Percentiles rank a stretch among this genome's conserved stretches.
Conservation (phyloP, 202 grass and related monocot species). For the Brachypodium distachyon region DNA sequence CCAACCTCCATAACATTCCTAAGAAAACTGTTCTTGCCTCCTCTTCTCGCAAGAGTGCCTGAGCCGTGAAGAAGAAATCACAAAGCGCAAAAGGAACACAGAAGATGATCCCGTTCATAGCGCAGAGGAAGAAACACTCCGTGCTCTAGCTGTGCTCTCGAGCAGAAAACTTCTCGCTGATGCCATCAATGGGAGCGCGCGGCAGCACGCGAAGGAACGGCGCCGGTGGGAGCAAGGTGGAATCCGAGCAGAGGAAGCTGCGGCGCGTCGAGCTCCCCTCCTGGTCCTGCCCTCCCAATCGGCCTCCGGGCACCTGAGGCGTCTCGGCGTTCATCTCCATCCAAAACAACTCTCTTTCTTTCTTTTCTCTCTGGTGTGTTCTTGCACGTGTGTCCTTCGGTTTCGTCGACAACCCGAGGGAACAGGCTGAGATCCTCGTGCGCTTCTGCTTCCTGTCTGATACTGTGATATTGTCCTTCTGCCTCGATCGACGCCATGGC, state of each 20-base stretch:
- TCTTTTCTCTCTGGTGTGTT: background rate
- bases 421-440: background rate
- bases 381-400: background rate
- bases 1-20: background rate
- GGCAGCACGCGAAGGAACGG: conserved; percentile 6
- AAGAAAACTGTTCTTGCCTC: background rate
- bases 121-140: conserved; percentile 45
- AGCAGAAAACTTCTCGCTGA: background rate
- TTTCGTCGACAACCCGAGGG: background rate
- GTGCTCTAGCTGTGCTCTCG: conserved; percentile 3
- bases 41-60: background rate
- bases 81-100: background rate
- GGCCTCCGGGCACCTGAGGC: conserved; percentile 76
- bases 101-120: conserved; percentile 55
- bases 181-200: conserved; percentile 43
- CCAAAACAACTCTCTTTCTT: background rate
- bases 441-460: background rate
- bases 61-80: background rate
- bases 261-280: conserved; percentile 47
- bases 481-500: background rate
- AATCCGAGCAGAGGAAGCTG: conserved; percentile 57
- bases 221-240: conserved; percentile 16
- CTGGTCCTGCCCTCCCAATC: conserved; percentile 76
- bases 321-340: background rate
- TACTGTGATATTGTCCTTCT: background rate